Evolutionary conservation across 2,329 filamentous ascomycete genomes (phyloP).

Genomic region (Triangularia verruculosa): DNA sequence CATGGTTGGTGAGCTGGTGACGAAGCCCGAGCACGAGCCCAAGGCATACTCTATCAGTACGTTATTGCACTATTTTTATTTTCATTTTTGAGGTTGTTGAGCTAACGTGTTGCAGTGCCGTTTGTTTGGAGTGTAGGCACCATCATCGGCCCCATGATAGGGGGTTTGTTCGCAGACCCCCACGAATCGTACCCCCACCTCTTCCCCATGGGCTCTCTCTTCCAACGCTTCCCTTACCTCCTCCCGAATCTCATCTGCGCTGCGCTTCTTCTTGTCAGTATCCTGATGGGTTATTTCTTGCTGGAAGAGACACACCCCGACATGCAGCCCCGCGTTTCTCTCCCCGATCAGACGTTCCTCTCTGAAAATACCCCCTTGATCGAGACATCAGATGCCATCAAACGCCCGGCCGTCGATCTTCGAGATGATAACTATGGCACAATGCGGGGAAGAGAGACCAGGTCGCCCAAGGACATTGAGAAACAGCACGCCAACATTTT

Average conservation of each 20-base stretch:
- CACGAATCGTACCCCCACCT: conserved; percentile 66
- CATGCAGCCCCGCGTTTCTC: conserved; percentile 56
- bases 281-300: conserved; percentile 74
- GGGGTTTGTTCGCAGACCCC: conserved; percentile 81
- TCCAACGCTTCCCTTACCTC: conserved; percentile 78
- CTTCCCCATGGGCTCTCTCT: conserved; percentile 67
- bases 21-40: conserved; percentile 80
- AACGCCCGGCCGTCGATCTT: conserved; percentile 69
- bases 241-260: conserved; percentile 87
- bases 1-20: conserved; percentile 87
- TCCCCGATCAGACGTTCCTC: conserved; percentile 48
- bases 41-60: conserved; percentile 74
- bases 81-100: conserved; percentile 4
- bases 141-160: conserved; percentile 84
- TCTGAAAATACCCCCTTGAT: conserved; percentile 72
- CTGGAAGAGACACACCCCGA: conserved; percentile 89
- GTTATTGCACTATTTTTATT: conserved; percentile 2
- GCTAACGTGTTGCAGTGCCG: conserved; percentile 53
- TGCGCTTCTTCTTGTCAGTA: conserved; percentile 70
- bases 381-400: conserved; percentile 69
- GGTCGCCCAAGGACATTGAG: conserved; percentile 37
- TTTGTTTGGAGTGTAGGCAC: conserved; percentile 92
- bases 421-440: conserved; percentile 79
- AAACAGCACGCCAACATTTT: conserved; percentile 43
- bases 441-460: conserved; percentile 49